Evolutionary conservation across 495 filamentous ascomycete genomes (phyloP).

Genomic region (Xylaria curta): DNA sequence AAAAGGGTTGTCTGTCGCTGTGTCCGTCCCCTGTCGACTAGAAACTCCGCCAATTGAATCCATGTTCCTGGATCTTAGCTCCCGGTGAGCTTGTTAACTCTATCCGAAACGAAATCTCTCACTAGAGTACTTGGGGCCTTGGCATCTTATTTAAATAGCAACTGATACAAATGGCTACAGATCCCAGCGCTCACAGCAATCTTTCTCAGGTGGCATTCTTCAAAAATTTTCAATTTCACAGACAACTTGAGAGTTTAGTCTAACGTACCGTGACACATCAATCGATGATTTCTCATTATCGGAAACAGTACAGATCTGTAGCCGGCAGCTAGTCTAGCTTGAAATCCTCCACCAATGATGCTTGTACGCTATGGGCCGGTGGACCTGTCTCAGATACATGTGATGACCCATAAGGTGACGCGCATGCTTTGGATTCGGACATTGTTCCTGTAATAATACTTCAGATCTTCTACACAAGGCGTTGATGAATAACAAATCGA

Average conservation of each 20-base stretch:
- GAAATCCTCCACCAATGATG: conserved; percentile 16
- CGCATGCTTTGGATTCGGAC: background rate
- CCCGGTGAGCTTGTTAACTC: background rate
- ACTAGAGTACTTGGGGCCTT: background rate
- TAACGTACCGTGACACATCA: background rate
- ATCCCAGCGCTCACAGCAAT: background rate
- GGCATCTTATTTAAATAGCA: background rate
- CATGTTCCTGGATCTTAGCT: background rate
- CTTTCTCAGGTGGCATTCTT: background rate
- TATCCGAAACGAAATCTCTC: background rate
- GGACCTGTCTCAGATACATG: conserved; percentile 18
- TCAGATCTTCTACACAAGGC: background rate
- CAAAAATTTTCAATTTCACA: background rate
- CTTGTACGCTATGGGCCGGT: background rate
- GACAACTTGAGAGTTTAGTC: background rate
- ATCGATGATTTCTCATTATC: background rate
- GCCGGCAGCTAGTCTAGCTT: background rate
- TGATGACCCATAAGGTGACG: conserved; percentile 2
- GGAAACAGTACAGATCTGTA: too few species aligned
- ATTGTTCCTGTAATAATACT: background rate
- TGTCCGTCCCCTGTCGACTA: conserved; percentile 1
- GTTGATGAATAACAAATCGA: background rate
- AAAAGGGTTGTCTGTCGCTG: background rate
- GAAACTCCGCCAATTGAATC: conserved; percentile 14
- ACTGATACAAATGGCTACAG: background rate